Evolutionary conservation across 768 basidiomycete species (phyloP).

Genomic region (Leucocoprinus leucothites): DNA sequence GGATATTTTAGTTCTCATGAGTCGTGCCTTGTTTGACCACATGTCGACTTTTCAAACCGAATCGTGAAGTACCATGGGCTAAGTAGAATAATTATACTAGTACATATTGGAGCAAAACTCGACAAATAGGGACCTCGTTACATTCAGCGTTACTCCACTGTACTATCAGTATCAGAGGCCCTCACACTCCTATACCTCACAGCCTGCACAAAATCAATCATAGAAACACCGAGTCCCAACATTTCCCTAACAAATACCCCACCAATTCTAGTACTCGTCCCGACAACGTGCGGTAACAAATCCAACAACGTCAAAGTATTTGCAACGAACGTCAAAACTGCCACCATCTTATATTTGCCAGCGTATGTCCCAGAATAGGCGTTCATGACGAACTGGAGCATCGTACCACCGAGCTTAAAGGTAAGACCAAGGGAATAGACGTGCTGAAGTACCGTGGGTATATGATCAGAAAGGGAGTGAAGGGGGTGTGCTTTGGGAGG

Average conservation of each 20-base stretch:
- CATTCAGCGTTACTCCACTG: not conserved
- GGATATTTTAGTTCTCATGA: no score
- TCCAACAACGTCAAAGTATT: not conserved
- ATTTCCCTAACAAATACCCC: not conserved
- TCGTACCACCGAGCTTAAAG: conserved; percentile 10
- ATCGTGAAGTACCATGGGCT: no score
- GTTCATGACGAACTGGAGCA: conserved; percentile 24
- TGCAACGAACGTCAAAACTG: not conserved
- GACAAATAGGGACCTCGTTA: no score
- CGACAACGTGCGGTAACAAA: not conserved
- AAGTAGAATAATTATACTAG: no score
- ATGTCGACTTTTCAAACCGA: no score
- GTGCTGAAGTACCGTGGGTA: not conserved
- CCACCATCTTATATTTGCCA: conserved; percentile 17
- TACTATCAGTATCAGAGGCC: not conserved
- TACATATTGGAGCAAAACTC: no score
- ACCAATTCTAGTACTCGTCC: not conserved
- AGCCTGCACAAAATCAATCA: not conserved
- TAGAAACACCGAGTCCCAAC: not conserved
- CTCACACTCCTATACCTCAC: conserved; percentile 3
- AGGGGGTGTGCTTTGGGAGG: not conserved
- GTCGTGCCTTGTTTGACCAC: no score
- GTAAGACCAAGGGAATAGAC: conserved; percentile 1
- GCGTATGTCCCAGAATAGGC: conserved; percentile 19
- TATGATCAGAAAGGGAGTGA: not conserved